A percentile compares a stretch with the other conserved stretches of the same genome.
Evolutionary conservation across 768 basidiomycete species (phyloP).

Genomic region (Calocybe cyanea): DNA sequence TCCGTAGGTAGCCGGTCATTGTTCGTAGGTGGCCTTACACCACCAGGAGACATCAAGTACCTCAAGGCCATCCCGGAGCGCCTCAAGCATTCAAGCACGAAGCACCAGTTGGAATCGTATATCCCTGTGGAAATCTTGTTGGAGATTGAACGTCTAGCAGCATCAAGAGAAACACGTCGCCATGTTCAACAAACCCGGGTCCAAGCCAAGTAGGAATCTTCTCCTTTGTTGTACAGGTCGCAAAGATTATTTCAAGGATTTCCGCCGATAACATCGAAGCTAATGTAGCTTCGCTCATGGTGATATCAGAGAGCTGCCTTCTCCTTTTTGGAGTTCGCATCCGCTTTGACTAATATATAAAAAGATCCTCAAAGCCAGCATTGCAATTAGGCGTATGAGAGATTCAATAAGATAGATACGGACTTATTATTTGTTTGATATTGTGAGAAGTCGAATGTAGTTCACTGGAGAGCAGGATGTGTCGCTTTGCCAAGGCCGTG

Average conservation of each 20-base stretch:
- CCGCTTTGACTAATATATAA: too few species aligned
- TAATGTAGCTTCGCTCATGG: slow-evolving; percentile 25
- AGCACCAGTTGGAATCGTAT: too few species aligned
- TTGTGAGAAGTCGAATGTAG: too few species aligned
- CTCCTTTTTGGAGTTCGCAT: too few species aligned
- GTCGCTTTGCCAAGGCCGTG: too few species aligned
- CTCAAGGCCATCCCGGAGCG: slow-evolving; percentile 34
- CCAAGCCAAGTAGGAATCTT: slow-evolving; percentile 33
- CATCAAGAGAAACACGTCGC: slow-evolving; percentile 30
- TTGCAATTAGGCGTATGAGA: too few species aligned
- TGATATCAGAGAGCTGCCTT: too few species aligned
- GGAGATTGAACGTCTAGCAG: slow-evolving; percentile 33
- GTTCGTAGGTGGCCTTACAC: slow-evolving; percentile 18
- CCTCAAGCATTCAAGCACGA: slow-evolving; percentile 30
- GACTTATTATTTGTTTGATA: too few species aligned
- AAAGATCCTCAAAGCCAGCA: too few species aligned
- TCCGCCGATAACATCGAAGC: slow-evolving; percentile 34
- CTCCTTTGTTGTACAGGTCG: slow-evolving; percentile 28
- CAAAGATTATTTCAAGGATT: slow-evolving; percentile 37
- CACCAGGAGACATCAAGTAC: slow-evolving; percentile 27
- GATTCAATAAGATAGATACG: too few species aligned
- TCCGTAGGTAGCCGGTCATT: slow-evolving; percentile 24
- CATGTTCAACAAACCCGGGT: slow-evolving; percentile 38
- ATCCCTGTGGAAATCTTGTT: slow-evolving; percentile 37
- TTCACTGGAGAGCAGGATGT: too few species aligned